Base-by-base conservation (phyloP, 768 basidiomycete species). In the Mycena albidolilacea region DNA sequence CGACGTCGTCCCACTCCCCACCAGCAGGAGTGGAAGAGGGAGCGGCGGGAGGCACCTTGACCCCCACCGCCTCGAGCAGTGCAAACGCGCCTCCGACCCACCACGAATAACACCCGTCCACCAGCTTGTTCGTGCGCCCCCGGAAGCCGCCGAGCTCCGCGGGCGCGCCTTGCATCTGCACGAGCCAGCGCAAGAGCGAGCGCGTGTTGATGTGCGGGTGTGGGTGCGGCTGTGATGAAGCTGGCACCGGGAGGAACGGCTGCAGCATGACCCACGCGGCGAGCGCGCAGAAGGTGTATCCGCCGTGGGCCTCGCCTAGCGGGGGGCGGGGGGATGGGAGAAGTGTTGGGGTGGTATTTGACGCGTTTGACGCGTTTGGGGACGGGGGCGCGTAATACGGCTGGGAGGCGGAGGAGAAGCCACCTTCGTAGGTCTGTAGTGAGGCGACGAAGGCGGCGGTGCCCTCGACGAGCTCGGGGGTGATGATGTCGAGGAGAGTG, bases 91-190 rank as follows among this genome's bases (percentile, higher is more conserved):
- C 97, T 2, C 95, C 98, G 30, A 96, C 95, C 98, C 97, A 99
- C 98, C 98, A 99, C n/a, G 94, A 92, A 82, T 99, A 99, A 82
- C 98, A 99, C 5, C 97, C 98, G 78, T 99, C 98, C 0, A 99
- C 97, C n/a, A 99, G 88, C 81, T 99, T 99, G 81, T 99, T 99
- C 75, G 96, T 95, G 65, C 98, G 86, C 0, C 98, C 98, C 67
- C 88, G 89, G 83, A 99, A 99, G 2, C 98, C 98, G 4, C 97
- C 97, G 10, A 96, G 86, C 79, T 99, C 97, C 12, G 89, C 87
- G 54, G 91, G 91, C 1, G 84, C 82, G 0, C 96, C 97, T 79
- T 99, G 97, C 92, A 98, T 93, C 55, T 91, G 86, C 5, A 90
- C 91, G 3, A 93, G 87, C 97, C 97, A 99, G 6, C 97, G 84